Percentiles rank a stretch among this genome's conserved stretches.
phyloP scores from a whole-genome alignment of 1,284 basidiomycete genomes.

The Puccinia hordei region DNA sequence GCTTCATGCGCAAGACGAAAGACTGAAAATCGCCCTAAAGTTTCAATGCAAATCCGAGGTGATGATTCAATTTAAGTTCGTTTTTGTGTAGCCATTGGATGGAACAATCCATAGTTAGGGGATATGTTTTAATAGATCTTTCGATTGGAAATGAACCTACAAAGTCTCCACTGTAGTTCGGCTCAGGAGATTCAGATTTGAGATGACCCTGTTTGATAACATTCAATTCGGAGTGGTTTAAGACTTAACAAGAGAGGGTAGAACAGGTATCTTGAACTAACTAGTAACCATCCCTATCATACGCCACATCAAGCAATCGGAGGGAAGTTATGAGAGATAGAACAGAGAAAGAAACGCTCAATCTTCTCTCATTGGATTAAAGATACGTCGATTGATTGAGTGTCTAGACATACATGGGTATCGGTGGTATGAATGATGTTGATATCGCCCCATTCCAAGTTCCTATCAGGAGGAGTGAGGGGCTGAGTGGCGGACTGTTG shows the following conservation, averaged over 20 bases:
- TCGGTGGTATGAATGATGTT: conserved; percentile 80
- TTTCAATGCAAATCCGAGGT: no score
- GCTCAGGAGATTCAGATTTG: conserved; percentile 58
- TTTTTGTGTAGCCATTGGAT: neutral
- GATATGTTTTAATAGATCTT: neutral
- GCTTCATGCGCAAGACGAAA: conserved; percentile 57
- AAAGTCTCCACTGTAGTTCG: conserved; percentile 54
- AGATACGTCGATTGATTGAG: neutral
- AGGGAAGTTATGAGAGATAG: neutral
- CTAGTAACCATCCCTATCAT: conserved; percentile 22
- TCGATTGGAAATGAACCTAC: conserved; percentile 14
- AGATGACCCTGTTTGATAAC: conserved; percentile 54
- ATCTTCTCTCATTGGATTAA: neutral
- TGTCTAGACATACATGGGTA: conserved; percentile 64
- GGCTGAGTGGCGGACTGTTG: conserved; percentile 34
- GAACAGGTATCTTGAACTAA: neutral
- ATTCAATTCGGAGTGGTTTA: neutral
- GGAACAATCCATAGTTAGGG: no score
- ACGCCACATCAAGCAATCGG: neutral
- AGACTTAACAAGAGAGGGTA: neutral
- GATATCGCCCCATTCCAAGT: conserved; percentile 74
- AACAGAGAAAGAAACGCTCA: neutral
- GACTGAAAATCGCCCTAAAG: conserved; percentile 58
- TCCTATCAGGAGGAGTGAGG: conserved; percentile 54
- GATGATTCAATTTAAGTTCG: neutral